A percentile compares a stretch with the other conserved stretches of the same genome.
phyloP scores from a whole-genome alignment of 495 filamentous ascomycete species.

The Glutinoglossum americanum region DNA sequence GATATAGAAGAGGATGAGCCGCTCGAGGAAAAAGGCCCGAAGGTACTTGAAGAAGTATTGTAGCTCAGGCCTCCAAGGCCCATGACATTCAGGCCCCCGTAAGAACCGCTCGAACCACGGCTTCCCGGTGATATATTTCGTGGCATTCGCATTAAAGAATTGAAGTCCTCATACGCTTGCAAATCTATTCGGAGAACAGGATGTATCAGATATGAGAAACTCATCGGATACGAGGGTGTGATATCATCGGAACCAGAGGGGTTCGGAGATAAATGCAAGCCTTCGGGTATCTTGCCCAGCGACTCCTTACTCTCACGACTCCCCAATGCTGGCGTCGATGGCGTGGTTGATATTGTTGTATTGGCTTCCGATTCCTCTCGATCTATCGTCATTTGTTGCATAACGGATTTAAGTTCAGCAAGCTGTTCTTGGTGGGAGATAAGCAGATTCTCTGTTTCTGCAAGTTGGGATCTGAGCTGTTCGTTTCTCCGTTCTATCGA shows the following conservation, averaged over 20 bases:
- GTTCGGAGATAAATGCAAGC: conserved; percentile 22
- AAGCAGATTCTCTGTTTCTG: conserved; percentile 69
- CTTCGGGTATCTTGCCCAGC: conserved; percentile 22
- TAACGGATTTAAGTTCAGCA: conserved; percentile 67
- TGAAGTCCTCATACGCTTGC: conserved; percentile 64
- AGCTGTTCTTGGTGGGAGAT: conserved; percentile 85
- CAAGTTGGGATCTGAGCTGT: conserved; percentile 54
- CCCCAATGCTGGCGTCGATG: conserved; percentile 37
- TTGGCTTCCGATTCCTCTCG: conserved; percentile 43
- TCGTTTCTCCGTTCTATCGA: conserved; percentile 55
- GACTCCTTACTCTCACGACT: conserved; percentile 18
- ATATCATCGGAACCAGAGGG: conserved; percentile 32
- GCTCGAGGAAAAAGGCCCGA: conserved; percentile 21
- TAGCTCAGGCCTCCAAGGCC: conserved; percentile 24
- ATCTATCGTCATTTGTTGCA: conserved; percentile 67
- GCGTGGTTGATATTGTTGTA: conserved; percentile 37
- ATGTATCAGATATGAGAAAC: conserved; percentile 61
- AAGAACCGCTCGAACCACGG: conserved; percentile 47
- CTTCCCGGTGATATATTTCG: conserved; percentile 35
- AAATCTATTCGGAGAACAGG: conserved; percentile 69
- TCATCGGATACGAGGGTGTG: conserved; percentile 51
- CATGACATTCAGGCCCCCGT: conserved; percentile 38
- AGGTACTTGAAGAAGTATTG: conserved; percentile 15
- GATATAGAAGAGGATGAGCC: conserved; percentile 16
- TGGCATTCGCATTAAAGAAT: conserved; percentile 46